Conservation (phyloP, 1,139 yeast genomes). For the Yamadazyma sp. region DNA sequence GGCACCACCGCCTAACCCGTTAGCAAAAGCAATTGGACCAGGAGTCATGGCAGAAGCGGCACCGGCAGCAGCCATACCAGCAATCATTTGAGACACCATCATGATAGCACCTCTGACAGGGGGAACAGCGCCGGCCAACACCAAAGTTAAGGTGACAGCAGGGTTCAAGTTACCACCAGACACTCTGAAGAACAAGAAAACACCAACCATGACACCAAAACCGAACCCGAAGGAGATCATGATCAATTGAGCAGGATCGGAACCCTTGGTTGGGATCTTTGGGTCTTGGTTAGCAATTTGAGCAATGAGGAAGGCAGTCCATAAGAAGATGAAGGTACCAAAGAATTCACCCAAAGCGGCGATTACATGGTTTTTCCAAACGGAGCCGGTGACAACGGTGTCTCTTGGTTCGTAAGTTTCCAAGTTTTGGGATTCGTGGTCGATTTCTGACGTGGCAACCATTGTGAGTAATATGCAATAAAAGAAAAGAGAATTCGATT, state of each 20-base stretch:
- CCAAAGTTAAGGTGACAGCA: constrained; percentile 75
- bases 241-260: constrained; percentile 67
- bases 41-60: constrained; percentile 88
- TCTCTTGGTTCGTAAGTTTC: constrained; percentile 32
- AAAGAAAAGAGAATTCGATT: too few species aligned
- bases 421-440: constrained; percentile 25
- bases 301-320: constrained; percentile 82
- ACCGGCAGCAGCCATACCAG: constrained; percentile 92
- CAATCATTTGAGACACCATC: constrained; percentile 70
- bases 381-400: constrained; percentile 18
- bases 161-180: constrained; percentile 94
- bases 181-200: constrained; percentile 72
- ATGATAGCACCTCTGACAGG: constrained; percentile 70
- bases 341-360: constrained; percentile 61
- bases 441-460: constrained; percentile 21
- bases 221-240: constrained; percentile 91
- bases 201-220: constrained; percentile 76
- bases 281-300: constrained; percentile 77
- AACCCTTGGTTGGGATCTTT: constrained; percentile 37
- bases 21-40: constrained; percentile 71
- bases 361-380: constrained; percentile 33
- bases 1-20: constrained; percentile 69
- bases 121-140: constrained; percentile 69
- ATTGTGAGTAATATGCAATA: constrained; percentile 5
- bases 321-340: constrained; percentile 83